phyloP scores from a whole-genome alignment of 768 basidiomycete genomes.

The Boletus eberwhitei region DNA sequence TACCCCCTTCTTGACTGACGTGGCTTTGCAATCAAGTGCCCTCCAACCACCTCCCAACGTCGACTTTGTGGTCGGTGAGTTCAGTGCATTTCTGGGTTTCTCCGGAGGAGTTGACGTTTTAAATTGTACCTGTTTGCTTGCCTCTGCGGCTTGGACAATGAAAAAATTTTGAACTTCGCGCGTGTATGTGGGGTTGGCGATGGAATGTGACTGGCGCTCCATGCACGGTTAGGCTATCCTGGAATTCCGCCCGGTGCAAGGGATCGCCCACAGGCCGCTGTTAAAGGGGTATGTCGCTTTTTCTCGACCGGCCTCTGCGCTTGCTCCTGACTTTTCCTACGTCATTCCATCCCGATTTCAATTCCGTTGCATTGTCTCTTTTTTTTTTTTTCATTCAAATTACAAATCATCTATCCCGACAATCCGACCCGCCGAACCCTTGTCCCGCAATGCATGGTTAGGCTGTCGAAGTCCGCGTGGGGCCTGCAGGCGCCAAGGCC shows the following conservation, averaged over 20 bases:
- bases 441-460: constrained; percentile 26
- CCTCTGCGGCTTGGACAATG: not conserved
- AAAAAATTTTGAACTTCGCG: not conserved
- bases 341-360: not conserved
- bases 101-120: not conserved
- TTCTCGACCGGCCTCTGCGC: not conserved
- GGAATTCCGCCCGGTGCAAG: constrained; percentile 78
- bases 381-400: not conserved
- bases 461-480: constrained; percentile 84
- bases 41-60: constrained; percentile 86
- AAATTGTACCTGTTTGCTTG: not conserved
- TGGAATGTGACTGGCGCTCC: constrained; percentile 13
- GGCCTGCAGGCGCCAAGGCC: constrained; percentile 73
- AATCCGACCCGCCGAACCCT: not conserved
- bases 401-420: not conserved
- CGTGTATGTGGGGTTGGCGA: not conserved
- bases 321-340: constrained; percentile 4
- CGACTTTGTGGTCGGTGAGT: constrained; percentile 79
- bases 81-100: not conserved
- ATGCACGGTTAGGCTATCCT: constrained; percentile 60
- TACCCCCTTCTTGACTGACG: constrained; percentile 3
- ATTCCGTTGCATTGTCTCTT: not conserved
- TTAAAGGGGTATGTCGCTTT: constrained; percentile 69
- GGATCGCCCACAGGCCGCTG: constrained; percentile 77
- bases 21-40: constrained; percentile 44